Evolutionary conservation across 257 asterid genomes (phyloP).

Genomic region (Ehretia macrophylla): DNA sequence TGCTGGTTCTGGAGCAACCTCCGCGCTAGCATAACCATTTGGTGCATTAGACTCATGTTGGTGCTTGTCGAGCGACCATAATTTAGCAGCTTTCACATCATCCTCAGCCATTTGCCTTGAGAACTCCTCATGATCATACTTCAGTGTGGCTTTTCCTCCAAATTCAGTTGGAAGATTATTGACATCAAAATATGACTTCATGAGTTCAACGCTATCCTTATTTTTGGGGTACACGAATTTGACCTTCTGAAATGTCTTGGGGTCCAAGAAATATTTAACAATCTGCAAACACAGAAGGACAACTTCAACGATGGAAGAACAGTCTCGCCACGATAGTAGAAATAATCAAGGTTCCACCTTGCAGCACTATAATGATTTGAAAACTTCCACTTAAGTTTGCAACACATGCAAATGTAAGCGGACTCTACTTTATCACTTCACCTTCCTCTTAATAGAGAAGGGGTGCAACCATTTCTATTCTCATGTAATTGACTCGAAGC

Average conservation of each 20-base stretch:
- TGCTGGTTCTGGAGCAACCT: constrained; percentile 57
- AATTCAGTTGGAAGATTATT: constrained; percentile 87
- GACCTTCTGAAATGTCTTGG: constrained; percentile 92
- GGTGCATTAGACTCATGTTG: constrained; percentile 12
- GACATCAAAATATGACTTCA: constrained; percentile 70
- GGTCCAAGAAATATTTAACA: constrained; percentile 83
- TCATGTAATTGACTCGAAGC: too few species aligned
- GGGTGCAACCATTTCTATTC: too few species aligned
- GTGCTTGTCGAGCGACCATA: constrained; percentile 67
- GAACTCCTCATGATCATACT: constrained; percentile 85
- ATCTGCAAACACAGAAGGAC: constrained; percentile 39
- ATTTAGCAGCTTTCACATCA: constrained; percentile 62
- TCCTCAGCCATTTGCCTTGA: constrained; percentile 77
- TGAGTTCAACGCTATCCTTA: constrained; percentile 79
- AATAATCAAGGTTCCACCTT: too few species aligned
- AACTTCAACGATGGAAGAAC: neutral
- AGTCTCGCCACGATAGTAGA: neutral
- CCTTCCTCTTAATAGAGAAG: too few species aligned
- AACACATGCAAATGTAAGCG: too few species aligned
- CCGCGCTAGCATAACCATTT: constrained; percentile 45
- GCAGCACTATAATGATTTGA: too few species aligned
- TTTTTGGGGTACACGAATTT: constrained; percentile 89
- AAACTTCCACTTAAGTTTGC: too few species aligned
- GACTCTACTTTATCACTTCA: too few species aligned
- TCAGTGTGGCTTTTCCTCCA: constrained; percentile 83